Conservation (phyloP, 2,329 filamentous ascomycete species). For the Teratosphaeria destructans region DNA sequence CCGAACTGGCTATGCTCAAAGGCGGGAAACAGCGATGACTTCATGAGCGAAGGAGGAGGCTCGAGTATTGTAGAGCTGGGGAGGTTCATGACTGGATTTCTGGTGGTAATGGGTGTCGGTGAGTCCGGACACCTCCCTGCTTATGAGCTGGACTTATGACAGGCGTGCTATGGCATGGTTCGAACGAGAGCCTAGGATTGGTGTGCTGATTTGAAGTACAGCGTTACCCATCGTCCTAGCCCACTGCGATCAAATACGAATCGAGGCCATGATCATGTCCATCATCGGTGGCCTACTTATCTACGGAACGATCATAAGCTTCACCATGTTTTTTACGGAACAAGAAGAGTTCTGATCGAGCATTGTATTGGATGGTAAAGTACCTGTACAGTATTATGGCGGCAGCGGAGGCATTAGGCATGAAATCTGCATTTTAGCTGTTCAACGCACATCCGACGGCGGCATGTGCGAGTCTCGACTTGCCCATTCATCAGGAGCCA, state of each 20-base stretch:
- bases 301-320: constrained; percentile 96
- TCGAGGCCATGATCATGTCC: constrained; percentile 89
- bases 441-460: not conserved
- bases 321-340: constrained; percentile 96
- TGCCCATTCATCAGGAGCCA: not conserved
- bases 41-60: constrained; percentile 66
- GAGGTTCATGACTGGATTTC: constrained; percentile 84
- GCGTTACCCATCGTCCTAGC: constrained; percentile 81
- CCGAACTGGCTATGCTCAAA: constrained; percentile 93
- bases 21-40: constrained; percentile 88
- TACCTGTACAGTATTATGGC: not conserved
- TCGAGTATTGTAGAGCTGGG: constrained; percentile 88
- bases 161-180: no score
- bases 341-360: constrained; percentile 74
- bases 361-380: not conserved
- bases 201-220: constrained; percentile 28
- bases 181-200: not conserved
- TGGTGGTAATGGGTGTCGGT: constrained; percentile 98
- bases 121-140: not conserved
- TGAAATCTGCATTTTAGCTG: not conserved
- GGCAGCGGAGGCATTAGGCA: not conserved
- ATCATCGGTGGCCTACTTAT: constrained; percentile 86
- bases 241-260: constrained; percentile 70
- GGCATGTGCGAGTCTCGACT: not conserved
- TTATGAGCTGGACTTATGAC: no score